A percentile compares a stretch with the other conserved stretches of the same genome.
Evolutionary conservation across 2,329 filamentous ascomycete genomes (phyloP).

Genomic region (Monilinia fructigena): DNA sequence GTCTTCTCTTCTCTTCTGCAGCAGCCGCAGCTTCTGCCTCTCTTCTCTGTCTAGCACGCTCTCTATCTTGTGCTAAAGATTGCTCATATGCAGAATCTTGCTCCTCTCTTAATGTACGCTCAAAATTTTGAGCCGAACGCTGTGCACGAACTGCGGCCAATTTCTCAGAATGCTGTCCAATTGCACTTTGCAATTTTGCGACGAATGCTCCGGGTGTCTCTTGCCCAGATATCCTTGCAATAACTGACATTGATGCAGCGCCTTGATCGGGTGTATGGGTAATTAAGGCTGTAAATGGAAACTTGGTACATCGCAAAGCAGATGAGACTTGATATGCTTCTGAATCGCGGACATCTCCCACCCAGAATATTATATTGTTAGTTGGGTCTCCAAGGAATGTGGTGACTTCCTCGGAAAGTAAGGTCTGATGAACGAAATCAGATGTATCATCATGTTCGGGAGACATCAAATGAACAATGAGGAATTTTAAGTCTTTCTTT

Average conservation of each 20-base stretch:
- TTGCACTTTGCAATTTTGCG: conserved; percentile 69
- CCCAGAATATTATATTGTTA: conserved; percentile 87
- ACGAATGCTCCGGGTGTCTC: conserved; percentile 70
- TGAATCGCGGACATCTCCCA: conserved; percentile 85
- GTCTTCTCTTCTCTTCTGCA: conserved; percentile 62
- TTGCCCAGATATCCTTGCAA: conserved; percentile 74
- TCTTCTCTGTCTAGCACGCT: conserved; percentile 71
- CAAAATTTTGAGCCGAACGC: conserved; percentile 74
- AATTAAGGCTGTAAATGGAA: conserved; percentile 83
- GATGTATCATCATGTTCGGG: conserved; percentile 93
- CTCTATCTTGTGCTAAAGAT: conserved; percentile 82
- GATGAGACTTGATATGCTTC: conserved; percentile 93
- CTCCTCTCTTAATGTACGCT: conserved; percentile 77
- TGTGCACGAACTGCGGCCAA: conserved; percentile 73
- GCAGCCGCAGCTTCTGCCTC: conserved; percentile 73
- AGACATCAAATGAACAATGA: conserved; percentile 84
- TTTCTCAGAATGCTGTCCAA: conserved; percentile 73
- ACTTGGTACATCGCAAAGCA: conserved; percentile 85
- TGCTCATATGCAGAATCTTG: conserved; percentile 94
- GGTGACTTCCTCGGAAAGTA: conserved; percentile 72
- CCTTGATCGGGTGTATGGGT: conserved; percentile 84
- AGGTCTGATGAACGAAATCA: conserved; percentile 76
- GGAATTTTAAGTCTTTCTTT: conserved; percentile 86
- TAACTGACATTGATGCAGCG: conserved; percentile 84
- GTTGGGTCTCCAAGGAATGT: conserved; percentile 70